Evolutionary conservation across 352 stramenopile species (phyloP).

Genomic region (Globisporangium okanoganense): DNA sequence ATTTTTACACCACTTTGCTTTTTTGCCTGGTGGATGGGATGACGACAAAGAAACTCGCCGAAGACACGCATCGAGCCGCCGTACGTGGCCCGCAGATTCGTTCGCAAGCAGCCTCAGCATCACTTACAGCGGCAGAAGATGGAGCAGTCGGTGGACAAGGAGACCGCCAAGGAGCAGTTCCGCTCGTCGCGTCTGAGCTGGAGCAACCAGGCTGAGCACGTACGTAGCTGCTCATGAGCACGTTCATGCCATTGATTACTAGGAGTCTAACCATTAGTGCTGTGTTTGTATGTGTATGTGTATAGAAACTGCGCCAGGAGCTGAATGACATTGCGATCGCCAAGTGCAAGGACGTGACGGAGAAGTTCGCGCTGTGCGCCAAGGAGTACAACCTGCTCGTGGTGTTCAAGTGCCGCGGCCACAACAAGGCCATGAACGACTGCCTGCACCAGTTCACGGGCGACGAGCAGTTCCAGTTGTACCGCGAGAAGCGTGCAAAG

Average conservation of each 20-base stretch:
- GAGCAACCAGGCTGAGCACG: constrained; percentile 83
- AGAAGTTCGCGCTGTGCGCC: constrained; percentile 65
- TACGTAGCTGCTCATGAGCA: constrained; percentile 17
- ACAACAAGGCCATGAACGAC: constrained; percentile 78
- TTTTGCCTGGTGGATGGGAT: constrained; percentile 3
- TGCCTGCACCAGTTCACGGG: constrained; percentile 81
- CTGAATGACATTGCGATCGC: constrained; percentile 78
- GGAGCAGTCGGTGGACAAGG: constrained; percentile 62
- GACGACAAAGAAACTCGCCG: constrained; percentile 11
- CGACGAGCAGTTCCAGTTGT: constrained; percentile 63
- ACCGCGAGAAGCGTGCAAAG: constrained; percentile 56
- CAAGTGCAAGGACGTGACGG: constrained; percentile 58
- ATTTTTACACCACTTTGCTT: background rate
- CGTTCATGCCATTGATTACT: background rate
- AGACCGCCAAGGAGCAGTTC: constrained; percentile 68
- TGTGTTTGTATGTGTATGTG: background rate
- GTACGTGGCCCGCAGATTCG: constrained; percentile 5
- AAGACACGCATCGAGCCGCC: constrained; percentile 7
- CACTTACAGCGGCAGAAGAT: constrained; percentile 8
- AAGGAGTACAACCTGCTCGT: constrained; percentile 67
- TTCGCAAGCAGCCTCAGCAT: background rate
- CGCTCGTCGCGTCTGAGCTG: constrained; percentile 74
- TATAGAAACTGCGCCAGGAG: constrained; percentile 76
- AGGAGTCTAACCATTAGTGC: background rate
- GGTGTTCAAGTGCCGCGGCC: constrained; percentile 63